Evolutionary conservation across 1,284 basidiomycete genomes (phyloP).

Genomic region (Ganoderma multipileum): DNA sequence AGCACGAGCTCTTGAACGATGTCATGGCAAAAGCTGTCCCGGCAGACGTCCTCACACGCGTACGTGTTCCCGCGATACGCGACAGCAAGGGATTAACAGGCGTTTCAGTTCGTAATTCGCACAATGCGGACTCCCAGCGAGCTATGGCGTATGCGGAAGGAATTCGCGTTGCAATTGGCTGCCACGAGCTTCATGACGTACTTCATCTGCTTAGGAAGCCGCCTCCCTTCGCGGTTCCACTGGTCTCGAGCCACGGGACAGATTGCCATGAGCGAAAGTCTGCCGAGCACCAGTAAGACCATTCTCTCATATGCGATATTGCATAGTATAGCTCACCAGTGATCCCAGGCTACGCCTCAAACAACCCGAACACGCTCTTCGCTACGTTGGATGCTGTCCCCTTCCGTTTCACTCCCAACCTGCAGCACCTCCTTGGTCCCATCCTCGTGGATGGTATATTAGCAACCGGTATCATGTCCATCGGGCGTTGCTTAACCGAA

Average conservation of each 20-base stretch:
- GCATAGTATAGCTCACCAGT: neutral
- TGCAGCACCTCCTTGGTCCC: conserved; percentile 93
- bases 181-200: conserved; percentile 94
- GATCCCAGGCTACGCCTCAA: neutral
- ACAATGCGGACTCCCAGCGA: conserved; percentile 88
- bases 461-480: conserved; percentile 88
- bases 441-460: conserved; percentile 92
- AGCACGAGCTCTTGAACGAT: conserved; percentile 93
- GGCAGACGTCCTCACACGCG: conserved; percentile 86
- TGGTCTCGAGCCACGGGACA: conserved; percentile 89
- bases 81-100: neutral
- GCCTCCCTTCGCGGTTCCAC: conserved; percentile 88
- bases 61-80: conserved; percentile 47
- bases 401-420: conserved; percentile 96
- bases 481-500: conserved; percentile 89
- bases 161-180: conserved; percentile 92
- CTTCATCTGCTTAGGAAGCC: conserved; percentile 84
- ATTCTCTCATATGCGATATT: neutral
- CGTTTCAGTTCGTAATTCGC: conserved; percentile 84
- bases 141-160: conserved; percentile 97
- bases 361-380: conserved; percentile 64
- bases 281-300: conserved; percentile 67
- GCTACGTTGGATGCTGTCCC: conserved; percentile 88
- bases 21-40: conserved; percentile 90
- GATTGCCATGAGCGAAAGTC: conserved; percentile 89